A percentile compares a stretch with the other conserved stretches of the same genome.
phyloP scores from a whole-genome alignment of 768 basidiomycete genomes.

The Lentinula boryana region DNA sequence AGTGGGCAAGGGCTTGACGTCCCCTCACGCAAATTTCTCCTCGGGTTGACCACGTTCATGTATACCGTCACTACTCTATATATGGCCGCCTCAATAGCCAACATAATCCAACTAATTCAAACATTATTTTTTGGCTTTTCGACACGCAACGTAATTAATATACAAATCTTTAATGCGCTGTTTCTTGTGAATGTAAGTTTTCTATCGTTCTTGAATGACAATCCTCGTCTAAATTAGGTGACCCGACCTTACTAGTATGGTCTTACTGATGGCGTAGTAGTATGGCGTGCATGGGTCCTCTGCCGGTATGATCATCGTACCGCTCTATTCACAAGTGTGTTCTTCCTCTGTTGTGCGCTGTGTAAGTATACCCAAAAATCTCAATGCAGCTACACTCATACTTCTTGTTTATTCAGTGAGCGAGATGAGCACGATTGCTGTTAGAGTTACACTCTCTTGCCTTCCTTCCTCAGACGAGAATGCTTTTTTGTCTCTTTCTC shows the following conservation, averaged over 20 bases:
- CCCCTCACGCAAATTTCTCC: background rate
- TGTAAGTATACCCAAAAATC: background rate
- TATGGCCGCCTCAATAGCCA: background rate
- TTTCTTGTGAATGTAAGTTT: background rate
- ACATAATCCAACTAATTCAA: background rate
- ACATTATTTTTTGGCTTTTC: background rate
- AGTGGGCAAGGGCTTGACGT: background rate
- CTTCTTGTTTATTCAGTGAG: background rate
- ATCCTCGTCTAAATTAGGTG: background rate
- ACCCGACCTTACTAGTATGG: background rate
- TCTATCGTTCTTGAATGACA: background rate
- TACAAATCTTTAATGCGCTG: background rate
- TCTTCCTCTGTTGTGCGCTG: background rate
- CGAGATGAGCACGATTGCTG: background rate
- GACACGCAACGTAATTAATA: background rate
- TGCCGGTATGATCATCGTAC: background rate
- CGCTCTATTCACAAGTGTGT: background rate
- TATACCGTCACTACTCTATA: background rate
- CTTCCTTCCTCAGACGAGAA: background rate
- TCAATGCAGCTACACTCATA: background rate
- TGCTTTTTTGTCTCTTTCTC: background rate
- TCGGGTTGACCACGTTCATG: constrained; percentile 2
- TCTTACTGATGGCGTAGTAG: constrained; percentile 6
- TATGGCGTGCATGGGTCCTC: constrained; percentile 7
- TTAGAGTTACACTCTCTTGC: background rate